A percentile compares a stretch with the other conserved stretches of the same genome.
phyloP scores from a whole-genome alignment of 2,329 filamentous ascomycete species.

The Talaromyces sp. region DNA sequence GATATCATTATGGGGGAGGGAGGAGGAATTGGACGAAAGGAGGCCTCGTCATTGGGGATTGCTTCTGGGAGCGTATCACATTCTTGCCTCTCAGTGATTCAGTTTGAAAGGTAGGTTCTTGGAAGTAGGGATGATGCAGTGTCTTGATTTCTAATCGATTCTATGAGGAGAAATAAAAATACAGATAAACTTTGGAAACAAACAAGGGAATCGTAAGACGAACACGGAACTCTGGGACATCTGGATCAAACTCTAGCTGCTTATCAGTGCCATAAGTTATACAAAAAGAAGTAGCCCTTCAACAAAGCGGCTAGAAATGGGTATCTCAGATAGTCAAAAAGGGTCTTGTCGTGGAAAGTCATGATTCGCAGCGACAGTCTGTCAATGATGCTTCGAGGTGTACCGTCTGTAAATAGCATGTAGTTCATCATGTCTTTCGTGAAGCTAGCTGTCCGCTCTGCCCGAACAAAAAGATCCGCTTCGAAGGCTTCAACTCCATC shows the following conservation, averaged over 20 bases:
- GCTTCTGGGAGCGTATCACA: conserved; percentile 1
- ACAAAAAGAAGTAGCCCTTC: conserved; percentile 6
- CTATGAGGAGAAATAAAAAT: background rate
- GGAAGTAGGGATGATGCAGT: background rate
- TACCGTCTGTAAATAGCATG: conserved; percentile 4
- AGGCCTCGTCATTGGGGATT: background rate
- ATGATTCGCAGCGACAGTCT: background rate
- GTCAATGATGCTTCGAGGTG: conserved; percentile 5
- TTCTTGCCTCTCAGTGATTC: background rate
- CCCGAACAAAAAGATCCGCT: conserved; percentile 1
- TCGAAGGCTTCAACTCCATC: conserved; percentile 4
- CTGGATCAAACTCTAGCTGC: background rate
- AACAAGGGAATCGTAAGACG: background rate
- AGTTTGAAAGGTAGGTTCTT: background rate
- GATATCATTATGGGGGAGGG: background rate
- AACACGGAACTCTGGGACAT: background rate
- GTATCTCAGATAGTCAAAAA: background rate
- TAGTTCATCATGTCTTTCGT: conserved; percentile 5
- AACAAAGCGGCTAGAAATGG: background rate
- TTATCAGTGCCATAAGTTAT: conserved; percentile 1
- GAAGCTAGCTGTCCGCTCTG: background rate
- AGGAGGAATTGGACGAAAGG: background rate
- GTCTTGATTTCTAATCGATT: background rate
- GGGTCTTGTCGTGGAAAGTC: conserved; percentile 1
- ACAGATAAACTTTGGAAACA: background rate